A percentile compares a stretch with the other conserved stretches of the same genome.
These are phyloP conservation scores for Endocarpon pusillum DNA, from an alignment of 495 filamentous ascomycete species.

Conservation along the genomic window DNA sequence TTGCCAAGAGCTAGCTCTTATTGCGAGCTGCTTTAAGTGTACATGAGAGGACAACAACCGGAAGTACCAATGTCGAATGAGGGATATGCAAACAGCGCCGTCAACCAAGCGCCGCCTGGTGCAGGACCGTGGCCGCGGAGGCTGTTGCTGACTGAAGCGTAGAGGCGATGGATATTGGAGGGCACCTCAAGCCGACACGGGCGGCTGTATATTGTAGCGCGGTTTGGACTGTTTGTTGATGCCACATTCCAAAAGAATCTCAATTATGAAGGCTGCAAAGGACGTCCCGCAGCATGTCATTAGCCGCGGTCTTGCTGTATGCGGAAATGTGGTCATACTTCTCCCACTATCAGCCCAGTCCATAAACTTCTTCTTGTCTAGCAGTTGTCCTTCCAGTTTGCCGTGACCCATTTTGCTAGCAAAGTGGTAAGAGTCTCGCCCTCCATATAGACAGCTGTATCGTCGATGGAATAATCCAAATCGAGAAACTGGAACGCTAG, in stretches of 20 bases:
- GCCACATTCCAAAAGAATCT: too few species aligned
- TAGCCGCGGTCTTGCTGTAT: too few species aligned
- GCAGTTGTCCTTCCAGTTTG: constrained; percentile 52
- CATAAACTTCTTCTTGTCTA: too few species aligned
- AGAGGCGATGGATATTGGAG: constrained; percentile 36
- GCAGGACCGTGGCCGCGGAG: constrained; percentile 28
- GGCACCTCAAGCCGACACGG: too few species aligned
- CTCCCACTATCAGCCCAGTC: too few species aligned
- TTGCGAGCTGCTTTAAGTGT: constrained; percentile 31
- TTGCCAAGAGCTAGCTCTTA: constrained; percentile 35
- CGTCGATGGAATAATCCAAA: constrained; percentile 35
- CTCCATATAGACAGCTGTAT: constrained; percentile 49
- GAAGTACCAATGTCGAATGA: constrained; percentile 31
- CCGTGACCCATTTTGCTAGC: constrained; percentile 59
- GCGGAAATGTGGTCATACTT: too few species aligned
- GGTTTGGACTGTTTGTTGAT: too few species aligned
- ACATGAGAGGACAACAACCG: constrained; percentile 38
- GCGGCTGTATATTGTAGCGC: too few species aligned
- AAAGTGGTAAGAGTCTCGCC: constrained; percentile 53
- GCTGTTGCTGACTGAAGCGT: constrained; percentile 27
- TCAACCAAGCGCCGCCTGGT: constrained; percentile 32
- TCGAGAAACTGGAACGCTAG: constrained; percentile 53
- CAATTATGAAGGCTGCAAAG: too few species aligned
- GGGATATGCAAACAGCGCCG: constrained; percentile 40
- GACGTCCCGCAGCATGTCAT: too few species aligned